Conservation (phyloP, 2,329 filamentous ascomycete genomes). For the Curvularia spicifera region DNA sequence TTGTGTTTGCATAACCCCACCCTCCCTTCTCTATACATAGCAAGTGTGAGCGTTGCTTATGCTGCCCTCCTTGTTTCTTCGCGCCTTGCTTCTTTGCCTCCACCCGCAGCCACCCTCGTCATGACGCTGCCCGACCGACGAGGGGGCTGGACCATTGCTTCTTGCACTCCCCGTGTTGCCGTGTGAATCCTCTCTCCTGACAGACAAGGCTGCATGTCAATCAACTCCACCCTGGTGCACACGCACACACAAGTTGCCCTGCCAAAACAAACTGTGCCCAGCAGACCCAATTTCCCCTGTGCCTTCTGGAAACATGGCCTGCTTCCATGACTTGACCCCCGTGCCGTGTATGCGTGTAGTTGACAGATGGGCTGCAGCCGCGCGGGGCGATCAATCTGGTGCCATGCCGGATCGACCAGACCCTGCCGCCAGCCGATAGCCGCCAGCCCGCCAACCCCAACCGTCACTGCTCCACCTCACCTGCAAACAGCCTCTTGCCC, state of each 20-base stretch:
- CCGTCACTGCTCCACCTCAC: conserved; percentile 19
- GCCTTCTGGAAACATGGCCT: conserved; percentile 1
- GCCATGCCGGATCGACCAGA: conserved; percentile 18
- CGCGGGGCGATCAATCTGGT: conserved; percentile 17
- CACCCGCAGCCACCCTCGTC: conserved; percentile 1
- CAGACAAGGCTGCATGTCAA: neutral
- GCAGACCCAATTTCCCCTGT: neutral
- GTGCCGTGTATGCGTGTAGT: neutral
- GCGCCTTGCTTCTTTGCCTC: neutral
- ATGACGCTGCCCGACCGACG: neutral
- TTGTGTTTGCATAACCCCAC: neutral
- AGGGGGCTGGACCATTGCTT: neutral
- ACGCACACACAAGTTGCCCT: too few relatives aligned
- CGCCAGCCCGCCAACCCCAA: conserved; percentile 1
- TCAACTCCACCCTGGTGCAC: neutral
- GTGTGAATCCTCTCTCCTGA: neutral
- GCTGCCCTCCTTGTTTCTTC: neutral
- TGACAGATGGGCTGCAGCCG: conserved; percentile 5
- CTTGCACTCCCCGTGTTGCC: neutral
- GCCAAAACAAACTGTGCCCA: neutral
- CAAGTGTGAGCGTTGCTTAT: conserved; percentile 1
- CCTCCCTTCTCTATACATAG: neutral
- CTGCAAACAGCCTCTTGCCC: conserved; percentile 9
- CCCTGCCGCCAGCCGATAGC: conserved; percentile 17
- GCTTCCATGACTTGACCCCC: neutral